Evolutionary conservation across 768 basidiomycete genomes (phyloP), one percentile per base, ranked within the genome.

Genomic region (Hericium coralloides): DNA sequence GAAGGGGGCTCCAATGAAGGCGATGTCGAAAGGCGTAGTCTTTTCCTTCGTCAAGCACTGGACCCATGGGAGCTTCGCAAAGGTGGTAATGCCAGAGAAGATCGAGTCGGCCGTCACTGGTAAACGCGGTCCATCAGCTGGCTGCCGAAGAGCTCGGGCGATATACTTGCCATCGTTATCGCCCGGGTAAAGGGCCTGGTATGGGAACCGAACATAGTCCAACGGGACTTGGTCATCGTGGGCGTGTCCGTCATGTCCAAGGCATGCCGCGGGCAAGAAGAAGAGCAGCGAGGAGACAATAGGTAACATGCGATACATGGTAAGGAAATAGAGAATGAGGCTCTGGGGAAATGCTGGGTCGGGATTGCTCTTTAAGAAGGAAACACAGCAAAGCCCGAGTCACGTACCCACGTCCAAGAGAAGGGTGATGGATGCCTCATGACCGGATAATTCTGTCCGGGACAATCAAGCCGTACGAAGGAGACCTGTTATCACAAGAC

Each of bases 51-150:
- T 82, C 52, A 93, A 80, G 67, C 92, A 93, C 61, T 84, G 80
- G 1, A 83, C 78, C 81, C 87, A 92, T 25, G 89, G 89, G n/a
- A 95, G 77, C 68, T 80, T 92, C 17, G 92, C 92, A 67, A 93
- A 95, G 2, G 89, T 90, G 2, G 83, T 82, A 37, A 92, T 85
- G 9, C 92, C 92, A 49, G 87, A 83, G 70, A 92, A 94, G 38
- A 87, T 72, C 17, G 89, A 82, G 66, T 93, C 85, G 3, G 84
- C 85, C 43, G 86, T 88, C 31, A 87, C 85, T 87, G 51, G 12
- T 50, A 38, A 49, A 10, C n/a, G 49, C 41, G 12, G 47, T n/a
- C 23, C 50, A 26, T 49, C 37, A 6, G 17, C 31, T 48, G 14
- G 48, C 39, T 39, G 45, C 48, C 39, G 25, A 50, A 8, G 53